Conservation (phyloP, 306 rosid species). For the Corylus heterophylla region DNA sequence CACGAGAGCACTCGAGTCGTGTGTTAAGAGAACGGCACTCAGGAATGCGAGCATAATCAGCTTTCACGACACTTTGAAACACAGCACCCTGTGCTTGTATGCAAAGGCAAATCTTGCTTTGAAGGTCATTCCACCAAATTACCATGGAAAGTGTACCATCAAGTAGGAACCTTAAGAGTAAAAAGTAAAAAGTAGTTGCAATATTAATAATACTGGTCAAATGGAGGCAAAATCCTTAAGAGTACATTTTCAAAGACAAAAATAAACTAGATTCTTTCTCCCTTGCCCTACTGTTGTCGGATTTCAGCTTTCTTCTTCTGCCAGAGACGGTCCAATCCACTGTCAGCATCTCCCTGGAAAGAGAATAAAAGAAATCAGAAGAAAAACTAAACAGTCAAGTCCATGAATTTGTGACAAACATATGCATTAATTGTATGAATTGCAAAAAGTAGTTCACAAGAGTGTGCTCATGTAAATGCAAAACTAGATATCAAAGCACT, state of each 20-base stretch:
- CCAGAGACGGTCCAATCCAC: constrained; percentile 60
- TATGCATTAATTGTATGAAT: not conserved
- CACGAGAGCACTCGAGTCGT: too few species aligned
- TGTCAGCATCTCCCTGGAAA: constrained; percentile 58
- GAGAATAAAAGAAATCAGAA: not conserved
- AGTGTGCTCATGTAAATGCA: not conserved
- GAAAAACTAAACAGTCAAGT: not conserved
- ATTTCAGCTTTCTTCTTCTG: constrained; percentile 53
- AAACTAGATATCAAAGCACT: too few species aligned
- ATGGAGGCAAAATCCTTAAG: not conserved
- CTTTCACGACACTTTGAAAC: too few species aligned
- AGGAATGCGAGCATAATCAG: too few species aligned
- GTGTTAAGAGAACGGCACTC: too few species aligned
- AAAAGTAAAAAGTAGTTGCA: not conserved
- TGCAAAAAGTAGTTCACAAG: not conserved
- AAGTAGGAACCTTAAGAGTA: not conserved
- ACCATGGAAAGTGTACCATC: too few species aligned
- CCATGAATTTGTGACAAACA: not conserved
- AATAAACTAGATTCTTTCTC: not conserved
- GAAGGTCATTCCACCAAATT: too few species aligned
- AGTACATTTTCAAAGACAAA: not conserved
- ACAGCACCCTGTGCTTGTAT: too few species aligned
- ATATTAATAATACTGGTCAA: not conserved
- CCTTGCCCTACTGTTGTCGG: constrained; percentile 40
- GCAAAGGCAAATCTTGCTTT: too few species aligned